Base-by-base conservation (phyloP, 83 land plant genomes). In the Larix sibirica region DNA sequence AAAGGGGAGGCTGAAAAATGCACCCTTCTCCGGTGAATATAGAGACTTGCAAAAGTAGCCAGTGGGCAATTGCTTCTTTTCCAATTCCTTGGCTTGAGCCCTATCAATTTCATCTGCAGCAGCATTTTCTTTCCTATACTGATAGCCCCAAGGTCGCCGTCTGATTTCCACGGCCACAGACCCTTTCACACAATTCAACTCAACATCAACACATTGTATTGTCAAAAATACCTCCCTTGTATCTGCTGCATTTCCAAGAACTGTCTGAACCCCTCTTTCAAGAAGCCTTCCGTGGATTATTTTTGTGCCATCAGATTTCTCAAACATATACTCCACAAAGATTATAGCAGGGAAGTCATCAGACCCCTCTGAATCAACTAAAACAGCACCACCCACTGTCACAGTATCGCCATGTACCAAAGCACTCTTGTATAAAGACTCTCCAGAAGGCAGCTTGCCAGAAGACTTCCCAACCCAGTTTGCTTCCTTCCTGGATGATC, bases 21-120 rank as follows among this genome's bases (percentile, higher is more conserved):
- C 96, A 82, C 99, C 99, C 80, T 81, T 95, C 20, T 97, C 95
- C 68, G 99, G 97, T 69, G 88, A 86, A 80, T 94, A 97, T 80
- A 97, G 69, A 56, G 95, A 89, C 69, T 87, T 92, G 79, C 98
- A 97, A 77, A 81, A 91, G 66, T 85, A 94, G 69, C 95, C 94
- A 24, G 69, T 81, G 4, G 96, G 94, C 82, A 94, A 82, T 14
- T 96, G 98, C 78, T 94, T 88, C 82, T 47, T 89, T 79, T 92
- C 89, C 62, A 92, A 91, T 67, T 97, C 96, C 64, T 91, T 90
- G 68, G 95, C 98, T 77, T 74, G 86, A 20, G 76, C 89, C 81
- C 91, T 89, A 23, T 93, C 92, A 71, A 62, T 40, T 78, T 90
- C 91, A 62, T 92, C 95, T 74, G 79, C 82, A 26, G 80, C 75